These are phyloP conservation scores for Phlyctochytrium planicorne DNA, from an alignment of 192 early-diverging fungal species.

Conservation along the genomic window DNA sequence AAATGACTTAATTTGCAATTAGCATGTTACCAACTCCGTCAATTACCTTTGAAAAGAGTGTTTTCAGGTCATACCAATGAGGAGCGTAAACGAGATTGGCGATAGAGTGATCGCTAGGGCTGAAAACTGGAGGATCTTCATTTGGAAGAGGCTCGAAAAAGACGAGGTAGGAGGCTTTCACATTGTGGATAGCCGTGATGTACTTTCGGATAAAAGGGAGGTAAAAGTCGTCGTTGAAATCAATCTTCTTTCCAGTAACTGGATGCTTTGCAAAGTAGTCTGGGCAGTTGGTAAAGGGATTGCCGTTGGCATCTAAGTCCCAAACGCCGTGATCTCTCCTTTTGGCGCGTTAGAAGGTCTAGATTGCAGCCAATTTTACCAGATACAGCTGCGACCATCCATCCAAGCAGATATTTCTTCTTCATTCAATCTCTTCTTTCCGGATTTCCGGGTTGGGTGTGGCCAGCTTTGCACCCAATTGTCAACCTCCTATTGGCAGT, in stretches of 20 bases:
- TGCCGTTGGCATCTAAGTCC: conserved; percentile 51
- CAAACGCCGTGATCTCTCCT: conserved; percentile 75
- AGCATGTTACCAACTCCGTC: background rate
- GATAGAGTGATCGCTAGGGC: conserved; percentile 32
- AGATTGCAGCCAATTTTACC: conserved; percentile 37
- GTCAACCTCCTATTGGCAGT: conserved; percentile 57
- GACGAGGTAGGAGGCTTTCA: conserved; percentile 49
- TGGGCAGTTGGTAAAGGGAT: conserved; percentile 49
- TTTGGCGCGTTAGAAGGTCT: background rate
- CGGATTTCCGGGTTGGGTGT: conserved; percentile 61
- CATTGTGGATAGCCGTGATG: conserved; percentile 59
- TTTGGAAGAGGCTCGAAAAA: conserved; percentile 86
- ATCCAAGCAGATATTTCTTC: conserved; percentile 63
- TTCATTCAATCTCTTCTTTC: conserved; percentile 55
- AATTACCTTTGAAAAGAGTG: conserved; percentile 56
- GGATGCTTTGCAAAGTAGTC: conserved; percentile 73
- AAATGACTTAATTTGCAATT: conserved; percentile 52
- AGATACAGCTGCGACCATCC: conserved; percentile 62
- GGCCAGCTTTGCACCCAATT: conserved; percentile 77
- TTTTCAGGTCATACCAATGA: conserved; percentile 86
- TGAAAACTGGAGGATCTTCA: conserved; percentile 53
- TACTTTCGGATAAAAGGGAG: conserved; percentile 70
- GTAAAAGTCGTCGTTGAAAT: conserved; percentile 73
- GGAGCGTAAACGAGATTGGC: conserved; percentile 72
- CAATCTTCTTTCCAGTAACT: conserved; percentile 47